phyloP scores from a whole-genome alignment of 108 stramenopile genomes.

The Chaetoceros tenuissimus region DNA sequence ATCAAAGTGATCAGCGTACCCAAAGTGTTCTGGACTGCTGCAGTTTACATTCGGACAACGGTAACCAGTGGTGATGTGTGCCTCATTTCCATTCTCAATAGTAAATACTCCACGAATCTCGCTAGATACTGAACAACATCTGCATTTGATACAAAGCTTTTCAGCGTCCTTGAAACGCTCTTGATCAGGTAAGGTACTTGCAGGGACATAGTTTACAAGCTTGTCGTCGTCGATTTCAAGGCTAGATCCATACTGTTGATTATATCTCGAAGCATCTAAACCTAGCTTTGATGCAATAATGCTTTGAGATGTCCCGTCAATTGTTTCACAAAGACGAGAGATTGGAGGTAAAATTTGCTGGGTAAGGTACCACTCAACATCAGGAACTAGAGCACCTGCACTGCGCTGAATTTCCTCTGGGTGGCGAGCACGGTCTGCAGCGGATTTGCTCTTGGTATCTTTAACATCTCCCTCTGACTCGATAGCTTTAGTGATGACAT shows the following conservation, averaged over 20 bases:
- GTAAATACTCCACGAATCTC: constrained; percentile 66
- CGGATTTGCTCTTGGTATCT: constrained; percentile 24
- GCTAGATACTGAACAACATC: constrained; percentile 34
- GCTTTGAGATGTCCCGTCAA: constrained; percentile 84
- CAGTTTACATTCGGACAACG: constrained; percentile 51
- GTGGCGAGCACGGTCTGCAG: constrained; percentile 85
- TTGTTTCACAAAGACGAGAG: constrained; percentile 96
- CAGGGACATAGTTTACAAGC: constrained; percentile 70
- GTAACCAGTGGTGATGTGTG: constrained; percentile 22
- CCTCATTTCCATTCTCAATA: constrained; percentile 14
- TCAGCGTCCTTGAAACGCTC: constrained; percentile 78
- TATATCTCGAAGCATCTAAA: constrained; percentile 63
- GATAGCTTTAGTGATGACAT: constrained; percentile 79
- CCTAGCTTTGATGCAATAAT: constrained; percentile 70
- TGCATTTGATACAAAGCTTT: constrained; percentile 62
- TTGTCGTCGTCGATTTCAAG: constrained; percentile 58
- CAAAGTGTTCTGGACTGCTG: constrained; percentile 51
- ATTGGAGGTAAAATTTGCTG: constrained; percentile 97
- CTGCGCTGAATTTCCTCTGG: constrained; percentile 89
- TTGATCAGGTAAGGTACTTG: constrained; percentile 53
- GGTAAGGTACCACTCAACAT: constrained; percentile 96
- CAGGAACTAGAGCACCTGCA: constrained; percentile 68
- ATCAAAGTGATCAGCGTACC: constrained; percentile 31
- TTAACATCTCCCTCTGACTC: constrained; percentile 12
- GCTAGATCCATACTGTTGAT: constrained; percentile 12